A percentile compares a stretch with the other conserved stretches of the same genome.
Evolutionary conservation across 2,329 filamentous ascomycete genomes (phyloP).

Genomic region (Calonectria henricotiae): DNA sequence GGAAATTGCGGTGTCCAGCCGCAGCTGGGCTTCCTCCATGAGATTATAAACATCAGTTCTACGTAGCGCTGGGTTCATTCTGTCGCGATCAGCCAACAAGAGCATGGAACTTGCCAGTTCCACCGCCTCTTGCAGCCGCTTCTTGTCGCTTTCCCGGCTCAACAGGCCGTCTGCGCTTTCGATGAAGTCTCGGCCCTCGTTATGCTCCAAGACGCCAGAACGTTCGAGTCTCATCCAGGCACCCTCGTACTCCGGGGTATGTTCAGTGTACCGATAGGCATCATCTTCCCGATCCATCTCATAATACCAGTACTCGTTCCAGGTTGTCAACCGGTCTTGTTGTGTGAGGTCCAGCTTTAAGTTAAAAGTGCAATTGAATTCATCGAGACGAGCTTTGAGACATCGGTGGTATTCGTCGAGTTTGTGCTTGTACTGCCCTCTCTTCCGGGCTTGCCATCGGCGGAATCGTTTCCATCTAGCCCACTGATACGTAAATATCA

Average conservation of each 20-base stretch:
- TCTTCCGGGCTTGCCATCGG: constrained; percentile 42
- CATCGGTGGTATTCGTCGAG: neutral
- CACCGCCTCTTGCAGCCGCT: constrained; percentile 33
- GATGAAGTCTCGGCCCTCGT: constrained; percentile 35
- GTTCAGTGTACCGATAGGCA: constrained; percentile 41
- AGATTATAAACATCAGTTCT: constrained; percentile 32
- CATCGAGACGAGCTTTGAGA: neutral
- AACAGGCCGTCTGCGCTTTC: constrained; percentile 27
- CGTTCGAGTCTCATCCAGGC: constrained; percentile 41
- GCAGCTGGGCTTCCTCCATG: constrained; percentile 38
- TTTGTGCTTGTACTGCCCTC: constrained; percentile 43
- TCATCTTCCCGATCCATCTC: constrained; percentile 43
- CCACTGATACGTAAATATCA: constrained; percentile 43
- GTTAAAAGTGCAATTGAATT: neutral
- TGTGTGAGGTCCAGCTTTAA: neutral
- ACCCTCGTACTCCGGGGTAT: constrained; percentile 35
- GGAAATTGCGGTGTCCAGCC: constrained; percentile 41
- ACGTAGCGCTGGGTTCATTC: constrained; percentile 39
- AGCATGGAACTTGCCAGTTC: constrained; percentile 42
- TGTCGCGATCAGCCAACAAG: constrained; percentile 45
- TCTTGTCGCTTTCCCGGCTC: constrained; percentile 25
- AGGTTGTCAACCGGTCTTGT: constrained; percentile 18
- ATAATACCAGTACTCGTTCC: constrained; percentile 56
- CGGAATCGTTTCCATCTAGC: constrained; percentile 45
- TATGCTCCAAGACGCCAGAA: constrained; percentile 30